Evolutionary conservation across 176 grass and related monocot genomes (phyloP).

Genomic region (Cenchrus fungigraminus): DNA sequence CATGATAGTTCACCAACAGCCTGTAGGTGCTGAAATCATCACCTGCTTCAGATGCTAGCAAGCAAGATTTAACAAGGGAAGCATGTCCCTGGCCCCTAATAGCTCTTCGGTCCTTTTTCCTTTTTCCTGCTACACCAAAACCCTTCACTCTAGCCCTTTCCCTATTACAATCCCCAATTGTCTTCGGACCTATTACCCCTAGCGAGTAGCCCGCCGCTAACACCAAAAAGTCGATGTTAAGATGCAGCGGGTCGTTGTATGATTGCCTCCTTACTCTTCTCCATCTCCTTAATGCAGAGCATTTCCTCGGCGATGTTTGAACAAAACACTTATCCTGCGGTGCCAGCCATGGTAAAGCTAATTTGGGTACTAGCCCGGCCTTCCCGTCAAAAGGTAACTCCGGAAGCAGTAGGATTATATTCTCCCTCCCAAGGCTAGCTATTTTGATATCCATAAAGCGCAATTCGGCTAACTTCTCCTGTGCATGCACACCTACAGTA

Average conservation of each 20-base stretch:
- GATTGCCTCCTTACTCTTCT: constrained; percentile 54
- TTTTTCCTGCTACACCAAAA: too few relatives aligned
- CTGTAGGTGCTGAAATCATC: constrained; percentile 23
- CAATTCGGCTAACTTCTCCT: background rate
- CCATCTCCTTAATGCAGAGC: constrained; percentile 49
- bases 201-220: constrained; percentile 43
- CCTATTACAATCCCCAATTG: background rate
- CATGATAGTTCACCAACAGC: constrained; percentile 43
- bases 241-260: constrained; percentile 51
- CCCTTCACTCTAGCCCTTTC: too few relatives aligned
- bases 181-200: constrained; percentile 39
- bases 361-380: background rate
- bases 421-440: constrained; percentile 9
- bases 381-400: constrained; percentile 26
- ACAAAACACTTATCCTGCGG: constrained; percentile 32
- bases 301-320: constrained; percentile 31
- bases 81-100: too few relatives aligned
- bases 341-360: background rate
- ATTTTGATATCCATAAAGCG: background rate
- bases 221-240: constrained; percentile 55
- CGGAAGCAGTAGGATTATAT: background rate
- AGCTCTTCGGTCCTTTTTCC: too few relatives aligned
- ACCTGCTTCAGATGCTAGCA: constrained; percentile 51
- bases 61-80: constrained; percentile 46
- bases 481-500: background rate